A percentile compares a stretch with the other conserved stretches of the same genome.
phyloP scores from a whole-genome alignment of 805 yeast species.

The Starmerella sirachaensis region DNA sequence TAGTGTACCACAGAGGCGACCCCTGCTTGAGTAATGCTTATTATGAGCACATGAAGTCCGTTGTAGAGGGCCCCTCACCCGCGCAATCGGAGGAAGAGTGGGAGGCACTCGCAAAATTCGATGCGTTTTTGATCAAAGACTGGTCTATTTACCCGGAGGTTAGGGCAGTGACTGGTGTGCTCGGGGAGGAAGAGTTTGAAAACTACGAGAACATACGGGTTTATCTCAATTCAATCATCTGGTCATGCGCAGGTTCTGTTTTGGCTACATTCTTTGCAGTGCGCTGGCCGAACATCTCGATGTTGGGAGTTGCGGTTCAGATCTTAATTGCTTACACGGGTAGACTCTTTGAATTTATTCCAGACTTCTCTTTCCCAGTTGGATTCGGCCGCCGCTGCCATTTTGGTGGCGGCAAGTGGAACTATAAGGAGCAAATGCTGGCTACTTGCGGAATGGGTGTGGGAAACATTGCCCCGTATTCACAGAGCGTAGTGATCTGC shows the following conservation, averaged over 20 bases:
- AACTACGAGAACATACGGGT: conserved; percentile 40
- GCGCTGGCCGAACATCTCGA: conserved; percentile 42
- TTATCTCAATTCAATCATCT: conserved; percentile 38
- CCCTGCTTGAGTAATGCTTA: conserved; percentile 35
- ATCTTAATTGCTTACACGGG: conserved; percentile 54
- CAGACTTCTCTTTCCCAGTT: conserved; percentile 8
- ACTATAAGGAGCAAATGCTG: conserved; percentile 18
- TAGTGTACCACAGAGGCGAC: conserved; percentile 36
- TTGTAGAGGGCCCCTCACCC: conserved; percentile 13
- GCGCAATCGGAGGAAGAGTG: conserved; percentile 18
- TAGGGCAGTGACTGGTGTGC: conserved; percentile 42
- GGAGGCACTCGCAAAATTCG: conserved; percentile 23
- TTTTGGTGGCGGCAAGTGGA: conserved; percentile 49
- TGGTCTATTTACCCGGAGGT: conserved; percentile 53
- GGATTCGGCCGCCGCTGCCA: conserved; percentile 3
- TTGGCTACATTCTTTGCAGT: conserved; percentile 30
- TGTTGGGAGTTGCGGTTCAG: conserved; percentile 44
- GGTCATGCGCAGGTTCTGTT: conserved; percentile 47
- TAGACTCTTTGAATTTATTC: conserved; percentile 27
- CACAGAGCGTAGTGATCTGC: conserved; percentile 26
- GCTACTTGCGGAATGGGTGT: conserved; percentile 20
- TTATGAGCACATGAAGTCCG: conserved; percentile 28
- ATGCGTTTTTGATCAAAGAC: conserved; percentile 33
- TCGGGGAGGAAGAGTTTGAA: conserved; percentile 32
- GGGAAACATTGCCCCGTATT: conserved; percentile 21